A percentile compares a stretch with the other conserved stretches of the same genome.
Conservation (phyloP, 345 rosid species). For the Mercurialis annua region DNA sequence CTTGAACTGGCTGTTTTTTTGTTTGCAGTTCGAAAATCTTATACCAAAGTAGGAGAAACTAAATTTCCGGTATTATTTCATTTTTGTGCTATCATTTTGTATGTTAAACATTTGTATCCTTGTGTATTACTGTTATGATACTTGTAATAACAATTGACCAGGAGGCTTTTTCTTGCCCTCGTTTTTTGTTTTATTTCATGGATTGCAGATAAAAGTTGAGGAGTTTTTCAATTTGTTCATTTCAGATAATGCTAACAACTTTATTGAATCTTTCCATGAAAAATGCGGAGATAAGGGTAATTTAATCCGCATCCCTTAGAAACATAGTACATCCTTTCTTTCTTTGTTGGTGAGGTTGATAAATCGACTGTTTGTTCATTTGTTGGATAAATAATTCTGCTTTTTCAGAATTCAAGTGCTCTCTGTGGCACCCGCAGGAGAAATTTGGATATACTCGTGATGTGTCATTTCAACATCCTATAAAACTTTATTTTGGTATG, state of each 20-base stretch:
- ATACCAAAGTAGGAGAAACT: conserved; percentile 68
- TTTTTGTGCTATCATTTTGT: conserved; percentile 19
- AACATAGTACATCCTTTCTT: conserved; percentile 6
- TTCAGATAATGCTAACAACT: conserved; percentile 61
- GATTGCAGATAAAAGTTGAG: conserved; percentile 74
- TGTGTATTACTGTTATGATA: neutral
- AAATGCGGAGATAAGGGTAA: conserved; percentile 93
- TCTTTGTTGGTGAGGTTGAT: neutral
- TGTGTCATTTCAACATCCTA: conserved; percentile 90
- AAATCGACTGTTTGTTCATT: conserved; percentile 16
- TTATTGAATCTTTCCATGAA: conserved; percentile 73
- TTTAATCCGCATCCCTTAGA: conserved; percentile 14
- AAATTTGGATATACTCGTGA: conserved; percentile 74
- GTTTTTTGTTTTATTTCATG: conserved; percentile 16
- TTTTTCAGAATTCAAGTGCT: conserved; percentile 75
- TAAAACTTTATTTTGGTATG: conserved; percentile 91
- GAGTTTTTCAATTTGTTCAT: conserved; percentile 71
- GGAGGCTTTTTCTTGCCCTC: conserved; percentile 1
- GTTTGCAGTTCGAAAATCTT: conserved; percentile 69
- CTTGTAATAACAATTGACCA: neutral
- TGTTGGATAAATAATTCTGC: conserved; percentile 11
- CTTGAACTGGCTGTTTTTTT: conserved; percentile 29
- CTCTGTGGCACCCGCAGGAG: conserved; percentile 71
- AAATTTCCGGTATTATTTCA: conserved; percentile 66
- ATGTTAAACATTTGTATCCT: neutral